Evolutionary conservation across 129 eudicot genomes (phyloP).

Genomic region (Helianthus tuberosus): DNA sequence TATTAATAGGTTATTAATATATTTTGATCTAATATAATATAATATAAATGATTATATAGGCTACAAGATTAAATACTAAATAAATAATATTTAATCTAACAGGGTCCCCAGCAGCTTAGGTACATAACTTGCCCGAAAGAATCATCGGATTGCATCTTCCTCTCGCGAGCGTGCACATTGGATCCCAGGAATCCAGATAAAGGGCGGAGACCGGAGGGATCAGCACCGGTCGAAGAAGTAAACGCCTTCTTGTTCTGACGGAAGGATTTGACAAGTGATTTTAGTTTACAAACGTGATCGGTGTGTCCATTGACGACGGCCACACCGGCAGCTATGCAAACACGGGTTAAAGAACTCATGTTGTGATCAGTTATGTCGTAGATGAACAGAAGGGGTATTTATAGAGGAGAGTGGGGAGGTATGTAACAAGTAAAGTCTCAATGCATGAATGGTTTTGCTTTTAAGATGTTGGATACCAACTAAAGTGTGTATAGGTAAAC

Average conservation of each 20-base stretch:
- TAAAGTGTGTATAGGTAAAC: too few species aligned
- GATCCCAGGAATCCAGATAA: constrained; percentile 6
- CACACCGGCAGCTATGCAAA: constrained; percentile 50
- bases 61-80: too few species aligned
- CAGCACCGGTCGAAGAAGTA: constrained; percentile 13
- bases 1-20: too few species aligned
- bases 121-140: constrained; percentile 36
- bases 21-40: too few species aligned
- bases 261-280: constrained; percentile 36
- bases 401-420: too few species aligned
- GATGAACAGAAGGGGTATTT: too few species aligned
- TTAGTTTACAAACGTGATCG: constrained; percentile 44
- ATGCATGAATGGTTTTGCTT: too few species aligned
- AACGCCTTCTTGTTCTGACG: constrained; percentile 39
- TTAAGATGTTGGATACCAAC: too few species aligned
- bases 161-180: neutral
- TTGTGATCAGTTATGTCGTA: constrained; percentile 1
- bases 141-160: constrained; percentile 4
- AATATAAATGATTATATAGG: too few species aligned
- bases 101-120: constrained; percentile 34
- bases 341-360: constrained; percentile 45
- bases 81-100: too few species aligned
- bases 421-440: too few species aligned
- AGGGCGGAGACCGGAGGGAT: constrained; percentile 31
- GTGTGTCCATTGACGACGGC: constrained; percentile 44